Conservation (phyloP, 176 grass and related monocot genomes). For the Musa itinerans region DNA sequence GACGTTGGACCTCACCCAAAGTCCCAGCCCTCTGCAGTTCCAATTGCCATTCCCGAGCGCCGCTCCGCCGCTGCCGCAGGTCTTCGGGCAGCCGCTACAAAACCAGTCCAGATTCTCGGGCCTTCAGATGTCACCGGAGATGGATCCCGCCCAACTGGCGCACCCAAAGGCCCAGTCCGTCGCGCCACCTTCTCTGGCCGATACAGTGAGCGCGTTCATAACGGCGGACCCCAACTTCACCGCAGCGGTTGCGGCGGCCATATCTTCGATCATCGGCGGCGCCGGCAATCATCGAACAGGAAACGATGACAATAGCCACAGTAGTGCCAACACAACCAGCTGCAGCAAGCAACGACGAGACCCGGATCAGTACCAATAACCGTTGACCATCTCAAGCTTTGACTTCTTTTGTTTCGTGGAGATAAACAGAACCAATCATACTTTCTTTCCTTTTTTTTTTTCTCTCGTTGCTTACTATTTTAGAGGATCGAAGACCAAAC, state of each 20-base stretch:
- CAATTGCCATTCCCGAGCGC: not conserved
- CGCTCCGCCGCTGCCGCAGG: constrained; percentile 7
- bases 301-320: constrained; percentile 17
- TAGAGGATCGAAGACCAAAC: too few relatives aligned
- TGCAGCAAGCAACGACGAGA: too few relatives aligned
- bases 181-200: constrained; percentile 35
- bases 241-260: constrained; percentile 64
- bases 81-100: constrained; percentile 38
- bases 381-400: too few relatives aligned
- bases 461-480: too few relatives aligned
- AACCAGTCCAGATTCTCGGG: constrained; percentile 66
- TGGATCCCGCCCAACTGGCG: constrained; percentile 16
- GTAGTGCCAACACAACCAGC: constrained; percentile 26
- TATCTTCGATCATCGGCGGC: constrained; percentile 65
- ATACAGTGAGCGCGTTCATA: constrained; percentile 57
- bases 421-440: too few relatives aligned
- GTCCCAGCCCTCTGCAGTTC: constrained; percentile 36
- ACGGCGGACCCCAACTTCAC: constrained; percentile 86
- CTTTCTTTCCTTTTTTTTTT: too few relatives aligned
- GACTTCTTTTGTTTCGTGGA: too few relatives aligned
- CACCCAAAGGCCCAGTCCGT: constrained; percentile 29
- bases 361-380: too few relatives aligned
- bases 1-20: constrained; percentile 37
- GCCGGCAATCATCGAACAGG: constrained; percentile 16
- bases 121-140: constrained; percentile 1